Evolutionary conservation across 2,329 filamentous ascomycete species (phyloP).

Genomic region (Aspergillus sclerotialis): DNA sequence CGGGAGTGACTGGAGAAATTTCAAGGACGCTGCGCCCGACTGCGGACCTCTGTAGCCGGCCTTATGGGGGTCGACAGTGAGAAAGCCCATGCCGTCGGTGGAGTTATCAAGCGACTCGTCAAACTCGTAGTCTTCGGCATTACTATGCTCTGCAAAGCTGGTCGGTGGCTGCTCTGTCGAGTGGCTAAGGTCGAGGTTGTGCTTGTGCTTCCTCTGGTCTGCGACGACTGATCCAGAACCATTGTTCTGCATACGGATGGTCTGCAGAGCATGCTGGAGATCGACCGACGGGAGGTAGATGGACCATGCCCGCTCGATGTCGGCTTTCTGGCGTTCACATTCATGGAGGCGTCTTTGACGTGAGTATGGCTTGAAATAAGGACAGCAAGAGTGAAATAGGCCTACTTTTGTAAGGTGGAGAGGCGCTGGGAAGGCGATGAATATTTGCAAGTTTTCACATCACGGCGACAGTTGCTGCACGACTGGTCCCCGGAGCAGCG

Average conservation of each 20-base stretch:
- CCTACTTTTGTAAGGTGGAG: conserved; percentile 10
- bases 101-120: conserved; percentile 15
- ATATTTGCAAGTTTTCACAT: conserved; percentile 11
- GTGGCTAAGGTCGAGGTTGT: conserved; percentile 8
- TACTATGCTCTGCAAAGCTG: conserved; percentile 10
- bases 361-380: neutral
- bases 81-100: conserved; percentile 13
- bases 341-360: conserved; percentile 9
- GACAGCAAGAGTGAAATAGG: neutral
- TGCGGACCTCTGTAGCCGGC: conserved; percentile 13
- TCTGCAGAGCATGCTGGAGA: conserved; percentile 10
- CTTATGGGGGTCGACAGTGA: conserved; percentile 12
- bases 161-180: conserved; percentile 11
- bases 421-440: conserved; percentile 11
- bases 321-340: conserved; percentile 6
- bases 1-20: conserved; percentile 12
- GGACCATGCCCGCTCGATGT: conserved; percentile 11
- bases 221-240: neutral
- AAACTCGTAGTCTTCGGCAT: conserved; percentile 14
- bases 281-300: conserved; percentile 10
- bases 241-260: conserved; percentile 4
- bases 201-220: conserved; percentile 4
- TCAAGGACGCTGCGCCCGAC: conserved; percentile 11
- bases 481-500: conserved; percentile 13
- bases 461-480: conserved; percentile 10